Percentiles rank a stretch among this genome's conserved stretches.
Conservation (phyloP, 371 early-diverging fungal genomes). For the Saksenaea vasiformis region DNA sequence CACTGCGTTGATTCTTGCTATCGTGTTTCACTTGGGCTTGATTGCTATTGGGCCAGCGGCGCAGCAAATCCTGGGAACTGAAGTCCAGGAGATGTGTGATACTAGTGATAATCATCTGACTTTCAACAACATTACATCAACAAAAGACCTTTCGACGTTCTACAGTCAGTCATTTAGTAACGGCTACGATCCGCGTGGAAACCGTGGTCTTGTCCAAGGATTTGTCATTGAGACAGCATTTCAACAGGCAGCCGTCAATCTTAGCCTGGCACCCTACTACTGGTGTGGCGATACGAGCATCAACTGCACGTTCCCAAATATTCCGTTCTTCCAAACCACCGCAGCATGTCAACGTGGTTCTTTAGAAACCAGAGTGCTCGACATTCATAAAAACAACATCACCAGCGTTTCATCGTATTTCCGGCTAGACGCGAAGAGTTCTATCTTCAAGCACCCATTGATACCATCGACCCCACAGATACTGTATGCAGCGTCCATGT, state of each 20-base stretch:
- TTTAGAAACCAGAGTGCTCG: slow-evolving; percentile 11
- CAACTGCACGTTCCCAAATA: slow-evolving; percentile 11
- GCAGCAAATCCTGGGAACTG: slow-evolving; percentile 8
- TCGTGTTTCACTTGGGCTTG: slow-evolving; percentile 15
- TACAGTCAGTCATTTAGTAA: not conserved
- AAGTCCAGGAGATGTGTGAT: not conserved
- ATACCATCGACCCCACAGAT: not conserved
- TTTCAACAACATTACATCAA: slow-evolving; percentile 9
- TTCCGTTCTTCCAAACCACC: not conserved
- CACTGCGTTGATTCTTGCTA: not conserved
- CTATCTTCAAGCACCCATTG: not conserved
- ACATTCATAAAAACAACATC: slow-evolving; percentile 4
- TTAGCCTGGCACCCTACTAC: slow-evolving; percentile 4
- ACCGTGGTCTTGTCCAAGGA: slow-evolving; percentile 11
- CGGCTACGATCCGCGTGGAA: not conserved
- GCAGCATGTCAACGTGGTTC: slow-evolving; percentile 9
- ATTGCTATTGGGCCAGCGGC: slow-evolving; percentile 22
- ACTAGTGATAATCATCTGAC: not conserved
- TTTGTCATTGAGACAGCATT: slow-evolving; percentile 8
- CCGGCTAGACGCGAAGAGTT: not conserved
- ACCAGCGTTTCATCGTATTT: slow-evolving; percentile 8
- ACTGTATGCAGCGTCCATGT: not conserved
- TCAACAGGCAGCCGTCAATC: slow-evolving; percentile 7
- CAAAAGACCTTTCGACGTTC: not conserved
- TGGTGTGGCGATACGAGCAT: not conserved